phyloP scores from a whole-genome alignment of 2,329 filamentous ascomycete genomes.

The Didymella segeticola region DNA sequence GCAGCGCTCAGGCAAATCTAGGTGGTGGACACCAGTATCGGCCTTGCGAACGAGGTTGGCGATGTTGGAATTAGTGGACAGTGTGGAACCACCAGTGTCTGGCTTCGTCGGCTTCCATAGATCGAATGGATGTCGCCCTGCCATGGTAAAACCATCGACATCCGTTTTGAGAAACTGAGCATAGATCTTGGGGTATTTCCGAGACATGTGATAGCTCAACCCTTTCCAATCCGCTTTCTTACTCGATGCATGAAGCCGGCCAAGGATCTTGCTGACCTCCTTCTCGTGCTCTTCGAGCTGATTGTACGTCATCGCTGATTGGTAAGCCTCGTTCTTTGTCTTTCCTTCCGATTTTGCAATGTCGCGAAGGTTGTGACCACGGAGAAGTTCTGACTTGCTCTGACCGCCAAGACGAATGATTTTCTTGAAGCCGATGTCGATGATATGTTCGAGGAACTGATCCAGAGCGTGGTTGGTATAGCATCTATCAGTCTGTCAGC shows the following conservation, averaged over 20 bases:
- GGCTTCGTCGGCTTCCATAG: conserved; percentile 18
- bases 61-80: neutral
- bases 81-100: neutral
- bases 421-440: conserved; percentile 55
- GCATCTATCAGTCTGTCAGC: conserved; percentile 31
- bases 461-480: conserved; percentile 64
- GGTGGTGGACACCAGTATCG: conserved; percentile 12
- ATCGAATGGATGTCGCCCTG: conserved; percentile 35
- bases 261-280: conserved; percentile 13
- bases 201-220: conserved; percentile 21
- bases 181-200: conserved; percentile 24
- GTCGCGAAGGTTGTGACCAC: conserved; percentile 58
- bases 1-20: conserved; percentile 20
- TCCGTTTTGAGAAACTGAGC: conserved; percentile 27
- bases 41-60: conserved; percentile 18
- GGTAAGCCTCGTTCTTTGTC: conserved; percentile 26
- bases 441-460: conserved; percentile 66
- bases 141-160: conserved; percentile 24
- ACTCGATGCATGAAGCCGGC: conserved; percentile 11
- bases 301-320: conserved; percentile 20
- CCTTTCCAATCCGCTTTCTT: conserved; percentile 26
- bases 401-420: conserved; percentile 69
- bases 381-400: conserved; percentile 62
- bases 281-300: conserved; percentile 18
- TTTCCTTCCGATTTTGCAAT: conserved; percentile 25